These are phyloP conservation scores for Plantago ovata DNA, from an alignment of 257 asterid genomes.

Conservation along the genomic window DNA sequence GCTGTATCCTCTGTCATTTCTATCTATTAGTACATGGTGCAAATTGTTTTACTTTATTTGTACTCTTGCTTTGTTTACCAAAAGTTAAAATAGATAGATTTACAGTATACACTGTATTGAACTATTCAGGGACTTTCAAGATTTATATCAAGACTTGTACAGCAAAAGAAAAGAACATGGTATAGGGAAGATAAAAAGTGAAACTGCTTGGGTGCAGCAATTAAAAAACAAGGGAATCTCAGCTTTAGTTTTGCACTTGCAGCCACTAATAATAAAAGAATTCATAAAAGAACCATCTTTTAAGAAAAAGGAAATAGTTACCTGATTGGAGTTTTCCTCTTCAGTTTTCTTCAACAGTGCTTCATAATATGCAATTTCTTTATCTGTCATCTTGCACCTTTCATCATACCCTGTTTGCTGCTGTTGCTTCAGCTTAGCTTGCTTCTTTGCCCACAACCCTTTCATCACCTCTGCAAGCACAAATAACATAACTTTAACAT, in stretches of 20 bases:
- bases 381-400: constrained; percentile 30
- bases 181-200: background rate
- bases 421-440: constrained; percentile 57
- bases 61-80: no score
- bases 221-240: background rate
- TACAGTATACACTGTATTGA: no score
- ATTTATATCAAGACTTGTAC: no score
- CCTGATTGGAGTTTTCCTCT: constrained; percentile 46
- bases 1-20: constrained; percentile 18
- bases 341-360: constrained; percentile 37
- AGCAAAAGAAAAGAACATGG: background rate
- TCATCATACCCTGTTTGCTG: constrained; percentile 26
- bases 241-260: background rate
- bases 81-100: no score
- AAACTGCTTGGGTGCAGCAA: background rate
- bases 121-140: no score
- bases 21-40: no score
- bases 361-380: constrained; percentile 40
- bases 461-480: constrained; percentile 55
- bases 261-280: background rate
- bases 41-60: no score
- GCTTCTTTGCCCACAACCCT: constrained; percentile 71
- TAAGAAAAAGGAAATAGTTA: constrained; percentile 10
- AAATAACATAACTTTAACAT: background rate
- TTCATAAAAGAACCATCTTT: background rate